Base-by-base conservation (phyloP, 2,329 filamentous ascomycete genomes). In the Colletotrichum coccodes region DNA sequence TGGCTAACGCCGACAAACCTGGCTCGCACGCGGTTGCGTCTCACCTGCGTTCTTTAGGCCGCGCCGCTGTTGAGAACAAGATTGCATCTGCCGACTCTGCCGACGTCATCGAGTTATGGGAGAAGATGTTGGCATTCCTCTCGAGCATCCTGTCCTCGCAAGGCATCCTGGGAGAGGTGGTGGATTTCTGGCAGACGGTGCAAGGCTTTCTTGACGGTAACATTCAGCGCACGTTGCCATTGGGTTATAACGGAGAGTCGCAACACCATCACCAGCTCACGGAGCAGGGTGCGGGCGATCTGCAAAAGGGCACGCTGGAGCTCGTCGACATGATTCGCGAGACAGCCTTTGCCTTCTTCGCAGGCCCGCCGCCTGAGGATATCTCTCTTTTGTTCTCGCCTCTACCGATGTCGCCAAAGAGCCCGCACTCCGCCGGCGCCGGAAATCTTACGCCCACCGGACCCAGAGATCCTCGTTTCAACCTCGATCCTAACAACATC, bases 181-280 rank as follows among this genome's bases (percentile, higher is more conserved):
- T 97, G 21, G 94, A 97, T 71, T 98, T 97, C 79, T 98, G 95
- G 94, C 93, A 97, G 72, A 96, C 91, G 16, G 91, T 95, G 0
- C 91, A 97, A 75, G 92, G 93, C 0, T 99, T 99, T 77, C 92
- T 98, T 67, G 90, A 94, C 52, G 95, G 95, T 21, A 94, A 89
- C 71, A 92, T 93, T 30, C 95, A 98, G 77, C 90, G 89, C 71
- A 89, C 88, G 16, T 83, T 99, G 62, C 95, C 96, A 0, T 85
- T 88, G 46, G 95, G 94, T 9, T 93, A 94, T 75, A 93, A 95
- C 70, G 92, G 92, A 26, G 91, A 94, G 75, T 97, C 94, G 63
- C 87, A 89, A 56, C 86, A 90, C 40, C 94, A 98, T 75, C 95
- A 98, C 78, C 89, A 90, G 38, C 85, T 99, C 26, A 92, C 94